phyloP scores from a whole-genome alignment of 164 flowering plant species.

The Vitis cinerea region DNA sequence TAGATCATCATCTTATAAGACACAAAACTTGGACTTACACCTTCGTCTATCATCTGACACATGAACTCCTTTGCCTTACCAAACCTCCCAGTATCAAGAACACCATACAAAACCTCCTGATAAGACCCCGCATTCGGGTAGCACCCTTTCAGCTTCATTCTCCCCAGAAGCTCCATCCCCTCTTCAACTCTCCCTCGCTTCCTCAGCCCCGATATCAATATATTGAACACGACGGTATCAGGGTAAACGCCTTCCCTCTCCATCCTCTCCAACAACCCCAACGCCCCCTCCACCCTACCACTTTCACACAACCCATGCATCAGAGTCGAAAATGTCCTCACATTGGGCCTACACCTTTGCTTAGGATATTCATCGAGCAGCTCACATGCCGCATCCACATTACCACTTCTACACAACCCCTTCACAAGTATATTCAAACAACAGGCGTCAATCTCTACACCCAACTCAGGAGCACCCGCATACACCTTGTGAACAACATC shows the following conservation, averaged over 20 bases:
- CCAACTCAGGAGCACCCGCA: slow-evolving; percentile 49
- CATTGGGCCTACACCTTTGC: slow-evolving; percentile 59
- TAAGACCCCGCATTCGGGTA: slow-evolving; percentile 69
- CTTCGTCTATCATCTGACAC: slow-evolving; percentile 43
- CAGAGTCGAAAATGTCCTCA: slow-evolving; percentile 65
- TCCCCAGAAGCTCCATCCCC: slow-evolving; percentile 52
- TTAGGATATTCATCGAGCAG: slow-evolving; percentile 83
- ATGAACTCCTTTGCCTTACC: slow-evolving; percentile 57
- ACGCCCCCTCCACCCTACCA: slow-evolving; percentile 64
- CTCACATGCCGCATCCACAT: slow-evolving; percentile 57
- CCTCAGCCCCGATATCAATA: slow-evolving; percentile 73
- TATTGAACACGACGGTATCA: slow-evolving; percentile 72
- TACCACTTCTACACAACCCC: slow-evolving; percentile 65
- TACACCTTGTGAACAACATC: slow-evolving; percentile 61
- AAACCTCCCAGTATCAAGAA: slow-evolving; percentile 50
- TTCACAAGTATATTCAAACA: slow-evolving; percentile 75
- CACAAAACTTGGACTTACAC: slow-evolving; percentile 60
- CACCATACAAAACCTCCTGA: slow-evolving; percentile 69
- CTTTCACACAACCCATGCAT: slow-evolving; percentile 64
- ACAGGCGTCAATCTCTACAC: slow-evolving; percentile 72
- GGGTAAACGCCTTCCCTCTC: slow-evolving; percentile 59
- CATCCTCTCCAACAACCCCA: slow-evolving; percentile 59
- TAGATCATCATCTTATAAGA: slow-evolving; percentile 62
- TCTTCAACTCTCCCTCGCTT: slow-evolving; percentile 58
- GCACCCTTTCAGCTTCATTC: slow-evolving; percentile 73